These are phyloP conservation scores for Saraca asoca DNA, from an alignment of 331 rosid genomes.

Conservation along the genomic window DNA sequence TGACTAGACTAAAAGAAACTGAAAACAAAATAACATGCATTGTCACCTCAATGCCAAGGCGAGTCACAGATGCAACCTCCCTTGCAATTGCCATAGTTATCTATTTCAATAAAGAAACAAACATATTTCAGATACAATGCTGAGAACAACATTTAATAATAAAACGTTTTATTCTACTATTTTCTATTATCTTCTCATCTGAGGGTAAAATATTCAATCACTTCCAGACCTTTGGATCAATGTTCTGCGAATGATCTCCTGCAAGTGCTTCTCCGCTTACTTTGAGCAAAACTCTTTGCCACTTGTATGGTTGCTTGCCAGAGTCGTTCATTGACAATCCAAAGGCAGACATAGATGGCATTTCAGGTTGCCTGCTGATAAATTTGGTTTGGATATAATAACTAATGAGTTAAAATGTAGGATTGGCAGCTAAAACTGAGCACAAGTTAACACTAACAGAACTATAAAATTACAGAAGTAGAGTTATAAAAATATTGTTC, in stretches of 20 bases:
- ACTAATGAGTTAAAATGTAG: constrained; percentile 5
- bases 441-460: neutral
- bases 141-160: constrained; percentile 10
- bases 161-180: neutral
- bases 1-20: neutral
- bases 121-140: constrained; percentile 19
- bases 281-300: constrained; percentile 96
- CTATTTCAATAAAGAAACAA: constrained; percentile 38
- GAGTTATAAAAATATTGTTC: neutral
- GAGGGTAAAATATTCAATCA: neutral
- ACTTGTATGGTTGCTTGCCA: constrained; percentile 54
- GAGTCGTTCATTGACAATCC: constrained; percentile 60
- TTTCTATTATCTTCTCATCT: neutral
- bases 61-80: constrained; percentile 94
- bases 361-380: constrained; percentile 49
- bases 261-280: constrained; percentile 99
- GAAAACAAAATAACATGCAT: neutral
- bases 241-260: constrained; percentile 77
- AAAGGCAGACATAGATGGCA: constrained; percentile 54
- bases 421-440: neutral
- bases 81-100: constrained; percentile 90
- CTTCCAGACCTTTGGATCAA: constrained; percentile 83
- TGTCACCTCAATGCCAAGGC: constrained; percentile 92
- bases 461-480: neutral
- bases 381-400: neutral